Evolutionary conservation across 306 rosid genomes (phyloP), one percentile per base, ranked within the genome.

Genomic region (Dicorynia guianensis): DNA sequence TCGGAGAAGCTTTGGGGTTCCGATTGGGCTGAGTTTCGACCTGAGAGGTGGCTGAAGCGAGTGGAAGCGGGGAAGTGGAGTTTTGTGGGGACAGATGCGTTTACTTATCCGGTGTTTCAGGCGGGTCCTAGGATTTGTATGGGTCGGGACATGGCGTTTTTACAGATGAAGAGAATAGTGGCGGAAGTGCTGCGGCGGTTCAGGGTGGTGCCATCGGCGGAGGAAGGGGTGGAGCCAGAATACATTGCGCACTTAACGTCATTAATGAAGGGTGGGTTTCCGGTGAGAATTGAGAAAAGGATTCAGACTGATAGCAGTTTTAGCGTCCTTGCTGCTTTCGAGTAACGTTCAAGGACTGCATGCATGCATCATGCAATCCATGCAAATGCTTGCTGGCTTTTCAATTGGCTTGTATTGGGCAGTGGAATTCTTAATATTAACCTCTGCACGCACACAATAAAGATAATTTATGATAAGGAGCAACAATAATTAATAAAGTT

Each of bases 151-250:
- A 57, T 57, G 36, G n/a, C 38, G 38, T 57, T 19, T 66, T n/a
- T 87, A 72, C 88, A 87, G 44, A 87, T 87, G 88, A 87, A 84
- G 69, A 84, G 78, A 54, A 78, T 87, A 47, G 81, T 79, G 19
- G 71, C 77, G 1, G 87, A 69, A 1, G 71, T 87, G 18, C 3
- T 87, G 46, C 60, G 69, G 66, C 18, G 72, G 76, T 87, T 87
- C 67, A 50, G 71, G 59, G 77, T 87, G 39, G 88, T 83, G 2
- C 86, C 79, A 17, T 73, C 49, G 18, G 62, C 40, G 47, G 79
- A 15, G 1, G 71, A 19, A 0, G 84, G 80, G 0, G 70, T 17
- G 0, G 80, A 79, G 19, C 83, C 86, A 0, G 79, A 49, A 63
- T 74, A 44, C 13, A 36, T 76, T 11, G 42, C 75, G 3, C 56